A percentile compares a stretch with the other conserved stretches of the same genome.
These are phyloP conservation scores for Setaria viridis DNA, from an alignment of 202 grass and related monocot genomes.

Conservation along the genomic window DNA sequence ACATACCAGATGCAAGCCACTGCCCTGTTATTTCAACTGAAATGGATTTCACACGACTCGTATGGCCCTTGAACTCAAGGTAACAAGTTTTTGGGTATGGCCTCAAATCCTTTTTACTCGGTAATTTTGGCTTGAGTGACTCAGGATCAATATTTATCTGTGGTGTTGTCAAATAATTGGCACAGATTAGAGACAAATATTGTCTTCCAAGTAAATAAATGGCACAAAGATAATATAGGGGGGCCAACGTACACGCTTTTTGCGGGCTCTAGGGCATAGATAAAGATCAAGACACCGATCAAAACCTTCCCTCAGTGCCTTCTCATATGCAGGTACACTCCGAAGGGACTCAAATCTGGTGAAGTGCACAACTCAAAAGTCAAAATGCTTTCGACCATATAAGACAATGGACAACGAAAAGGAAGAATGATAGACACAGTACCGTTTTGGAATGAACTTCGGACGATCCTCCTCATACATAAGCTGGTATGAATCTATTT, in stretches of 20 bases:
- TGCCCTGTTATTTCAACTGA: conserved; percentile 86
- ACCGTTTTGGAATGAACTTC: conserved; percentile 94
- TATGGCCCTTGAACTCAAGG: conserved; percentile 90
- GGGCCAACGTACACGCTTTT: conserved; percentile 74
- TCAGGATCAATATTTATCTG: conserved; percentile 99
- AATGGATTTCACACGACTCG: conserved; percentile 73
- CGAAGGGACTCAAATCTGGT: conserved; percentile 82
- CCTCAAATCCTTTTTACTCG: conserved; percentile 94
- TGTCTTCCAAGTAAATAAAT: conserved; percentile 4
- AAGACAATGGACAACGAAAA: conserved; percentile 33
- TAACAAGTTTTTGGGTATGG: conserved; percentile 96
- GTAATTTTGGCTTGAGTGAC: conserved; percentile 90
- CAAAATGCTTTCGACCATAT: conserved; percentile 38
- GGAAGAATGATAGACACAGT: conserved; percentile 9
- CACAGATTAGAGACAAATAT: conserved; percentile 17
- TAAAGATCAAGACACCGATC: conserved; percentile 96
- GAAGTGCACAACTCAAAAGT: conserved; percentile 24
- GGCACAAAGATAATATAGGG: background rate
- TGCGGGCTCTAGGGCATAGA: conserved; percentile 92
- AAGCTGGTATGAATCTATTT: conserved; percentile 92
- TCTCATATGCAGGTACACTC: conserved; percentile 93
- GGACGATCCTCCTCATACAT: conserved; percentile 97
- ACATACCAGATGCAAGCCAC: conserved; percentile 93
- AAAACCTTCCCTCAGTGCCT: conserved; percentile 86
- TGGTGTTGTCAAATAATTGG: conserved; percentile 31